A percentile compares a stretch with the other conserved stretches of the same genome.
Conservation (phyloP, 805 yeast genomes). For the Cyberlindnera xylosilytica region DNA sequence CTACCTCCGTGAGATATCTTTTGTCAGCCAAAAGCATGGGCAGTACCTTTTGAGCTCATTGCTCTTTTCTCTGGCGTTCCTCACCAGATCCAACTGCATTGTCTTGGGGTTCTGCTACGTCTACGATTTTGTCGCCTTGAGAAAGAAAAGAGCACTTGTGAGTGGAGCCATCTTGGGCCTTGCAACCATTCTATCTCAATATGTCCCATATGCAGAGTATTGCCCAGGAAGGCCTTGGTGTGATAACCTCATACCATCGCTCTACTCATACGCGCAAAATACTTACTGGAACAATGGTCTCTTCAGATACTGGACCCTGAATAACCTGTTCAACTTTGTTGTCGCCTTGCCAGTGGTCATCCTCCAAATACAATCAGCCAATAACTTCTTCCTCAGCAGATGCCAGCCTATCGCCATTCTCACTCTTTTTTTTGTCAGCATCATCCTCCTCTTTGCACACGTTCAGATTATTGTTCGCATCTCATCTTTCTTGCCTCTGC, state of each 20-base stretch:
- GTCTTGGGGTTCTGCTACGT: conserved; percentile 67
- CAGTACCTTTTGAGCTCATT: conserved; percentile 24
- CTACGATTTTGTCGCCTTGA: conserved; percentile 43
- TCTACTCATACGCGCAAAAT: conserved; percentile 69
- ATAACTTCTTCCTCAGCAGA: conserved; percentile 30
- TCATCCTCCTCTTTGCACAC: conserved; percentile 66
- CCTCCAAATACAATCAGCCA: conserved; percentile 40
- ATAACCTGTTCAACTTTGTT: conserved; percentile 79
- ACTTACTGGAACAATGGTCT: conserved; percentile 87
- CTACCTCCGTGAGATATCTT: conserved; percentile 36
- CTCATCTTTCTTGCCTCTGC: conserved; percentile 71
- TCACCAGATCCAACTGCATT: conserved; percentile 74
- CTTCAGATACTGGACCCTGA: conserved; percentile 74
- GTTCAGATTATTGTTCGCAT: conserved; percentile 84
- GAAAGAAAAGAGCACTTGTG: conserved; percentile 33
- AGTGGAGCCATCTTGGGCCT: conserved; percentile 56
- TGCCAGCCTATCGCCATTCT: conserved; percentile 40
- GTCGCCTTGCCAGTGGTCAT: conserved; percentile 68
- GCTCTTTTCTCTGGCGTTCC: conserved; percentile 52
- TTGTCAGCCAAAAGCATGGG: not conserved
- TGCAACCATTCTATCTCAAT: conserved; percentile 45
- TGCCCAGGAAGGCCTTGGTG: conserved; percentile 86
- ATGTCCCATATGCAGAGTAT: conserved; percentile 49
- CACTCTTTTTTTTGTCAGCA: conserved; percentile 41
- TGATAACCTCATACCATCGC: conserved; percentile 46